A percentile compares a stretch with the other conserved stretches of the same genome.
These are phyloP conservation scores for Lachancea sp. DNA, from an alignment of 805 yeast genomes.

Conservation along the genomic window DNA sequence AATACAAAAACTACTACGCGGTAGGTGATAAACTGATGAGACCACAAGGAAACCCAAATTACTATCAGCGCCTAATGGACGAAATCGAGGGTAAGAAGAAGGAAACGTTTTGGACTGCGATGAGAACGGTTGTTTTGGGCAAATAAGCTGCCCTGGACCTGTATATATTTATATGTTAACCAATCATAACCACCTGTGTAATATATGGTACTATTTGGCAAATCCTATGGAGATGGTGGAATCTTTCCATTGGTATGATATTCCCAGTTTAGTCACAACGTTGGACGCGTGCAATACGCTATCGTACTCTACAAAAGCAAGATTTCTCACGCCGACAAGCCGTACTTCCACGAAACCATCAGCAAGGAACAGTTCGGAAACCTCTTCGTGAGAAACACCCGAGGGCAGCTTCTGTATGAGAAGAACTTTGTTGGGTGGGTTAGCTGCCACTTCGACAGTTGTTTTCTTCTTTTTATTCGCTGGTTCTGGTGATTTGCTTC, in stretches of 20 bases:
- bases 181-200: no score
- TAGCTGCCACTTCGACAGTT: slow-evolving; percentile 21
- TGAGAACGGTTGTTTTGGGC: slow-evolving; percentile 73
- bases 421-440: slow-evolving; percentile 65
- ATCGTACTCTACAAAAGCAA: slow-evolving; percentile 79
- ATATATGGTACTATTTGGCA: slow-evolving; percentile 28
- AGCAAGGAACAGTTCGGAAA: slow-evolving; percentile 42
- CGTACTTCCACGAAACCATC: slow-evolving; percentile 65
- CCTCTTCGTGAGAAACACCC: slow-evolving; percentile 34
- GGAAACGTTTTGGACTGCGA: slow-evolving; percentile 58
- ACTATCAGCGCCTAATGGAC: slow-evolving; percentile 61
- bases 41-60: slow-evolving; percentile 83
- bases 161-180: slow-evolving; percentile 1
- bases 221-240: slow-evolving; percentile 21
- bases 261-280: slow-evolving; percentile 15
- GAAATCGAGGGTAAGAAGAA: slow-evolving; percentile 68
- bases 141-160: slow-evolving; percentile 34
- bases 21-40: slow-evolving; percentile 57
- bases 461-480: slow-evolving; percentile 9
- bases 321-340: slow-evolving; percentile 55
- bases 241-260: slow-evolving; percentile 12
- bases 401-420: slow-evolving; percentile 60
- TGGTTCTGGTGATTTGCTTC: slow-evolving; percentile 1
- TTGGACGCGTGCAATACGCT: slow-evolving; percentile 43
- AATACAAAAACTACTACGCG: slow-evolving; percentile 56